Base-by-base conservation (phyloP, 2,329 filamentous ascomycete species). In the Xylariaceae sp. region DNA sequence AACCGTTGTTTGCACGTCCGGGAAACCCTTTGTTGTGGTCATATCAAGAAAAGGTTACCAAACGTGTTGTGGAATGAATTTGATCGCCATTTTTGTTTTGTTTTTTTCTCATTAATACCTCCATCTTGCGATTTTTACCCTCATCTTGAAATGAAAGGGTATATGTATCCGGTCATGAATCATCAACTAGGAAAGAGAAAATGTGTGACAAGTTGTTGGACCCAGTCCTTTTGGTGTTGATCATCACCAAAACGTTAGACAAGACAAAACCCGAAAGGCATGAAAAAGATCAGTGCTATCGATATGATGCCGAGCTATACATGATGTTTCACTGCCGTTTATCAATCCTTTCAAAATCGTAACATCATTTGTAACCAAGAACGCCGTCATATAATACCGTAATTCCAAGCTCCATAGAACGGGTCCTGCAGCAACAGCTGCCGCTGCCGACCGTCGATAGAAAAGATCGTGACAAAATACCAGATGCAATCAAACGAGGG, bases 101-200 rank as follows among this genome's bases (percentile, higher is more conserved):
- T 18, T 5, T 30, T 30, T 30, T 30, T 30, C 23, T 45, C 60
- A 65, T 68, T 66, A 67, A 48, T 61, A 61, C 63, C 61, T 59
- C 63, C 65, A 58, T 68, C 69, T 70, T 69, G 66, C 66, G 64
- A 68, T 69, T 65, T 56, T 37, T 56, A 68, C 70, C 69, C 67
- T 61, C 69, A 71, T 71, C 70, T 71, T 66, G 59, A 60, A 71
- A 71, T 71, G 69, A 68, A 69, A 67, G 68, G 70, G 13, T 45
- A 71, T 71, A 65, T 70, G 58, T 61, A 63, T 68, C 63, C 60
- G 66, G 55, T 71, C 69, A 60, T 72, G 47, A 72, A 55, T 72
- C 71, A 66, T 72, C 56, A 71, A 47, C 55, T 66, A 67, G 60
- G 65, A 65, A 66, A 68, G 54, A 55, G 62, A 57, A 58, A 56